phyloP scores from a whole-genome alignment of 805 yeast species.

The Candida arabinofermentans region DNA sequence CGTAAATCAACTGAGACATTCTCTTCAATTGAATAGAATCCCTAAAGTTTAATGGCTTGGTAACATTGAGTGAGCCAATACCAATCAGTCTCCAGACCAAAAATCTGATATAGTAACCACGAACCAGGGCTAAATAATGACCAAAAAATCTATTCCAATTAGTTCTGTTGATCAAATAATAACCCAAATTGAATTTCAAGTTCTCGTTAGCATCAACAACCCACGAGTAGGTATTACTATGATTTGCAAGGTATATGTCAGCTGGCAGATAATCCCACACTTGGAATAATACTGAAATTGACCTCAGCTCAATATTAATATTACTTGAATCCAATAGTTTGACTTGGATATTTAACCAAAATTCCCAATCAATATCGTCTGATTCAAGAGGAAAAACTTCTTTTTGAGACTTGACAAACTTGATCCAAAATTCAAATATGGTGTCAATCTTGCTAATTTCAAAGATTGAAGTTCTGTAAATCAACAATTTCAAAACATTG shows the following conservation, averaged over 20 bases:
- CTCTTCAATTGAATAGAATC: constrained; percentile 15
- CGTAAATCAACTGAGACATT: constrained; percentile 23
- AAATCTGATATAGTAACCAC: constrained; percentile 64
- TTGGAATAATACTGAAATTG: constrained; percentile 64
- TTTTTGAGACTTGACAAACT: constrained; percentile 21
- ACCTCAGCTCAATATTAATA: constrained; percentile 57
- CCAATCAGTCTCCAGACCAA: constrained; percentile 60
- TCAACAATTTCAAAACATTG: constrained; percentile 19
- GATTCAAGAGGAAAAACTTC: constrained; percentile 11
- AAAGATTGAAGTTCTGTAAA: constrained; percentile 21
- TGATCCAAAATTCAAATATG: constrained; percentile 20
- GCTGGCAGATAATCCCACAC: constrained; percentile 67
- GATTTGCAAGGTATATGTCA: constrained; percentile 3
- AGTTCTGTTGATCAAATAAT: constrained; percentile 48
- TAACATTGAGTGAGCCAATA: constrained; percentile 16
- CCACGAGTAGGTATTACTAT: constrained; percentile 33
- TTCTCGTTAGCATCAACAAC: constrained; percentile 34
- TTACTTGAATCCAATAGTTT: constrained; percentile 62
- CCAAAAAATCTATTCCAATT: constrained; percentile 58
- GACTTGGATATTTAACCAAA: constrained; percentile 63
- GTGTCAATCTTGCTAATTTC: constrained; percentile 23
- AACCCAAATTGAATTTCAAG: constrained; percentile 44
- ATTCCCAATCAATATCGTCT: constrained; percentile 57
- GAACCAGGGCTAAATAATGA: constrained; percentile 77
- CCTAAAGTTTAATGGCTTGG: constrained; percentile 9